Conservation (phyloP, 2,329 filamentous ascomycete genomes). For the Aspergillus viridinutans region DNA sequence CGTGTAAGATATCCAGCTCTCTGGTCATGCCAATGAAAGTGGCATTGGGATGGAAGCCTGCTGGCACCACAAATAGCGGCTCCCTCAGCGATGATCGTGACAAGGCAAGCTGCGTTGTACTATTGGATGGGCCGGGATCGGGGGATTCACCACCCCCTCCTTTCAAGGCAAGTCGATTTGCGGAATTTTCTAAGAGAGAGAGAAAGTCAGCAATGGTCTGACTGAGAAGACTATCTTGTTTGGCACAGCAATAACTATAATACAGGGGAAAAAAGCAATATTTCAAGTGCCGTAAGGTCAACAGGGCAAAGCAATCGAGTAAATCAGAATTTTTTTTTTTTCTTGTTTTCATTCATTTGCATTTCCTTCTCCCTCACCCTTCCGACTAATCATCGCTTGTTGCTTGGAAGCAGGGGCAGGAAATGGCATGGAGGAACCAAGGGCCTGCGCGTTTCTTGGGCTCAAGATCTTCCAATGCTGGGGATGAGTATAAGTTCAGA, state of each 20-base stretch:
- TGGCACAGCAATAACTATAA: slow-evolving; percentile 6
- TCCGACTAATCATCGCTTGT: background rate
- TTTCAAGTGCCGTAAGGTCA: background rate
- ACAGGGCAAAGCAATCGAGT: background rate
- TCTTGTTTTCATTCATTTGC: background rate
- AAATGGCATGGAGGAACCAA: background rate
- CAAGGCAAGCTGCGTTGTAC: slow-evolving; percentile 15
- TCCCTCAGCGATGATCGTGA: slow-evolving; percentile 22
- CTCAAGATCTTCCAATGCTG: background rate
- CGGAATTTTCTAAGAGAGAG: slow-evolving; percentile 29
- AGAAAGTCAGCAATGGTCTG: slow-evolving; percentile 32
- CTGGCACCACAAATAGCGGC: slow-evolving; percentile 46
- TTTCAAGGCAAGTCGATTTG: slow-evolving; percentile 18
- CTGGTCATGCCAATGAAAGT: slow-evolving; percentile 59
- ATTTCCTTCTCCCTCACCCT: background rate
- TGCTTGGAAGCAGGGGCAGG: background rate
- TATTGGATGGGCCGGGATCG: slow-evolving; percentile 21
- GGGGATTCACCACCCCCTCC: slow-evolving; percentile 18
- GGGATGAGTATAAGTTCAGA: background rate
- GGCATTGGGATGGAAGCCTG: slow-evolving; percentile 59
- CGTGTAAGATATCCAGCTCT: slow-evolving; percentile 57
- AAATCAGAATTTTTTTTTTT: background rate
- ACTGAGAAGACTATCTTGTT: slow-evolving; percentile 16
- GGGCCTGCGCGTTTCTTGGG: background rate
- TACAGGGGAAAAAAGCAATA: slow-evolving; percentile 10